Conservation (phyloP, 2,329 filamentous ascomycete genomes). For the Aquanectria penicillioides region DNA sequence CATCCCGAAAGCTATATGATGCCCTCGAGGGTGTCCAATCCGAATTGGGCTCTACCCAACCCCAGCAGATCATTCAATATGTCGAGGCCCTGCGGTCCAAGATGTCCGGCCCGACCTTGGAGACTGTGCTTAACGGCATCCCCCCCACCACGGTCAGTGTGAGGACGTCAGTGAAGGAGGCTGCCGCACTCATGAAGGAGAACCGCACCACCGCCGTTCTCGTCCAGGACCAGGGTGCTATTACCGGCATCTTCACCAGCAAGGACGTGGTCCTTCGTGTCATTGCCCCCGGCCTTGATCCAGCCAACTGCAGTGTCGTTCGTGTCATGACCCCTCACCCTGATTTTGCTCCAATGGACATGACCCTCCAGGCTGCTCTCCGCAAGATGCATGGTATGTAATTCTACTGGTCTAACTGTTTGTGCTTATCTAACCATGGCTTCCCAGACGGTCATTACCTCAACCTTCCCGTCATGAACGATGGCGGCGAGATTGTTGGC, state of each 20-base stretch:
- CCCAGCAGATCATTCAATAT: slow-evolving; percentile 98
- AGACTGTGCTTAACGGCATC: slow-evolving; percentile 90
- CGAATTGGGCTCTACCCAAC: slow-evolving; percentile 93
- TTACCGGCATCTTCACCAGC: slow-evolving; percentile 99
- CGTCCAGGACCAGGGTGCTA: slow-evolving; percentile 95
- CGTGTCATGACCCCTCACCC: slow-evolving; percentile 99
- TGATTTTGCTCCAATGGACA: slow-evolving; percentile 97
- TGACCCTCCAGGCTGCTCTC: slow-evolving; percentile 97
- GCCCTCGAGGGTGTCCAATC: slow-evolving; percentile 97
- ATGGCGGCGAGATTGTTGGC: slow-evolving; percentile 94
- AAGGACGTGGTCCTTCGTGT: slow-evolving; percentile 98
- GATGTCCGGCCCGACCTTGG: slow-evolving; percentile 97
- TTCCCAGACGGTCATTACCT: slow-evolving; percentile 93
- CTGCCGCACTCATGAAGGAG: slow-evolving; percentile 96
- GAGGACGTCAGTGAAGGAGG: slow-evolving; percentile 94
- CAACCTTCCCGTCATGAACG: slow-evolving; percentile 98
- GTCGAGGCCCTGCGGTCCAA: slow-evolving; percentile 94
- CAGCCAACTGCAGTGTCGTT: slow-evolving; percentile 94
- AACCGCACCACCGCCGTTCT: slow-evolving; percentile 97
- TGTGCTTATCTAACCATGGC: slow-evolving; percentile 32
- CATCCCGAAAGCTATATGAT: slow-evolving; percentile 97
- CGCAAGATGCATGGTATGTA: slow-evolving; percentile 96
- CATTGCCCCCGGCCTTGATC: slow-evolving; percentile 95
- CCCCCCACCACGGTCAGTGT: slow-evolving; percentile 96
- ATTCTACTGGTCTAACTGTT: background rate